A percentile compares a stretch with the other conserved stretches of the same genome.
Evolutionary conservation across 169 alveolate genomes (phyloP).

Genomic region (Neospora caninum): DNA sequence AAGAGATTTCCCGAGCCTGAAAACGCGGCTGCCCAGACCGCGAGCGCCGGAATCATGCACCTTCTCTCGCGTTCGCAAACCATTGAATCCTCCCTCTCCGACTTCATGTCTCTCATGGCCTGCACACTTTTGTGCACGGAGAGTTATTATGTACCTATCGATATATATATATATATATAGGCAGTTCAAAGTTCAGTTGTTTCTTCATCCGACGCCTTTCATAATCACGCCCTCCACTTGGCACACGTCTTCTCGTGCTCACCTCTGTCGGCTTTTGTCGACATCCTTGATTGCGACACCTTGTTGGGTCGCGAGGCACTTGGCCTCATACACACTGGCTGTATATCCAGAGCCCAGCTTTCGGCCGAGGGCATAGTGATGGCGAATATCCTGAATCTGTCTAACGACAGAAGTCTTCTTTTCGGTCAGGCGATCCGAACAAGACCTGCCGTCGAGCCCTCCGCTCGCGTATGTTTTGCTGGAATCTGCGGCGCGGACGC

Average conservation of each 20-base stretch:
- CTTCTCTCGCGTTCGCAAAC: no score
- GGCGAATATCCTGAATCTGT: constrained; percentile 17
- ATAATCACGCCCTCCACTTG: not conserved
- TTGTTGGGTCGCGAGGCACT: constrained; percentile 31
- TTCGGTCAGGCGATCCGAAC: not conserved
- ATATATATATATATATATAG: not conserved
- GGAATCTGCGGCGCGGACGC: not conserved
- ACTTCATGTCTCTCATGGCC: no score
- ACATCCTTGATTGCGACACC: constrained; percentile 38
- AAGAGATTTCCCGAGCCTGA: no score
- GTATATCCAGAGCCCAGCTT: constrained; percentile 57
- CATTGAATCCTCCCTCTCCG: no score
- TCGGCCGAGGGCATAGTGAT: constrained; percentile 26
- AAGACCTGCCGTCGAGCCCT: not conserved
- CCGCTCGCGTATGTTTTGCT: not conserved
- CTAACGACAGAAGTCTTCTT: not conserved
- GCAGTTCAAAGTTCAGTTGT: no score
- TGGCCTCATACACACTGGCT: constrained; percentile 35
- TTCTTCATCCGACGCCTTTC: no score
- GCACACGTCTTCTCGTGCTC: not conserved
- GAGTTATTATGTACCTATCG: not conserved
- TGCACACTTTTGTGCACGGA: not conserved
- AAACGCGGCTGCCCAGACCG: no score
- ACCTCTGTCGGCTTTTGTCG: constrained; percentile 40
- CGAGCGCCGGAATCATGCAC: no score